Conservation (phyloP, 2,329 filamentous ascomycete species). For the Penicillium thymicola region DNA sequence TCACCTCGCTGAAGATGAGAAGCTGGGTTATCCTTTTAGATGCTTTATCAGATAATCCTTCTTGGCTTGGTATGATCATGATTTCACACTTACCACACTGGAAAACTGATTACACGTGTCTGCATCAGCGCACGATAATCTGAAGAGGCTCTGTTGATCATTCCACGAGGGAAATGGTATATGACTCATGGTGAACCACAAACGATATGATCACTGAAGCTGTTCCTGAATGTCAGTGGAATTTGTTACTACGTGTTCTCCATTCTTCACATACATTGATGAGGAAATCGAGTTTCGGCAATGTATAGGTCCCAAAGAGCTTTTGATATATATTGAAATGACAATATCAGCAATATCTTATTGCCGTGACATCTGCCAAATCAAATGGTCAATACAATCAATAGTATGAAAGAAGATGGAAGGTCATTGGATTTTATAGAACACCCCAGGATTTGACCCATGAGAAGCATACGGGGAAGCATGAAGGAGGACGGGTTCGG, state of each 20-base stretch:
- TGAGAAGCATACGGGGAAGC: conserved; percentile 5
- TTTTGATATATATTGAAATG: neutral
- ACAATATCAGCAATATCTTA: neutral
- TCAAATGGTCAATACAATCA: neutral
- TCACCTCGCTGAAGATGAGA: conserved; percentile 24
- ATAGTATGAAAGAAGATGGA: neutral
- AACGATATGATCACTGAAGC: neutral
- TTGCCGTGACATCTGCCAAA: neutral
- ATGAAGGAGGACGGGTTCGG: neutral
- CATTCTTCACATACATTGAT: neutral
- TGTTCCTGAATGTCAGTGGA: neutral
- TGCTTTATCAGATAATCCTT: conserved; percentile 7
- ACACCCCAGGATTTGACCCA: conserved; percentile 8
- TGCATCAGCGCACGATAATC: conserved; percentile 31
- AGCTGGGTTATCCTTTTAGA: conserved; percentile 24
- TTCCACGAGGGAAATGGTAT: conserved; percentile 30
- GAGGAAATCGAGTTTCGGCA: neutral
- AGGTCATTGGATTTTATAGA: conserved; percentile 14
- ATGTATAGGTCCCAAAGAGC: neutral
- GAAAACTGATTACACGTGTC: conserved; percentile 30
- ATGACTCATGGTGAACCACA: conserved; percentile 26
- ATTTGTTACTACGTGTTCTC: neutral
- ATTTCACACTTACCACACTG: conserved; percentile 25
- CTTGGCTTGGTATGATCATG: neutral
- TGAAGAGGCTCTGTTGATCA: conserved; percentile 32